Evolutionary conservation across 306 rosid genomes (phyloP), one percentile per base, ranked within the genome.

Genomic region (Fagus crenata): DNA sequence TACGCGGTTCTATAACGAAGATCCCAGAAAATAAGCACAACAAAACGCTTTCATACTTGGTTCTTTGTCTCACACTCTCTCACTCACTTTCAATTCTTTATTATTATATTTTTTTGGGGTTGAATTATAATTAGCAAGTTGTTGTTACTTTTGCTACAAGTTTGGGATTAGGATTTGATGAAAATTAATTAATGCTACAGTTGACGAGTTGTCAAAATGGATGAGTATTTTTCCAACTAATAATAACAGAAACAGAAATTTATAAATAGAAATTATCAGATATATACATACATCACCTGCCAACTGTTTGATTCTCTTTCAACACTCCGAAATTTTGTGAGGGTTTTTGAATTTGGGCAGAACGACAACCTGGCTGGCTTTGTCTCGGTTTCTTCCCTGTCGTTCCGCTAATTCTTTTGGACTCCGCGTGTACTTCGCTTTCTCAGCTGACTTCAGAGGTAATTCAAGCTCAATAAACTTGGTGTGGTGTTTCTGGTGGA

Each of bases 91-190:
- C 51, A 46, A 7, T 46, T 46, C 51, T 9, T 9, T 33, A 4
- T 18, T 13, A 31, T 43, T 43, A 6, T 5, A n/a, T n/a, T 71
- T 36, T 11, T 6, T n/a, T 15, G 1, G 18, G 64, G 15, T 17
- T 17, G 17, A 42, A 13, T 36, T 17, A 51, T 36, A 13, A 65
- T 55, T 42, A 58, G 32, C 39, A 71, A 46, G 36, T 83, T 78
- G 33, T 80, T 49, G 49, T 89, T 85, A 54, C 90, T 85, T 86
- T 78, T 6, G 32, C 80, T 60, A 40, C 91, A 84, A 82, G 90
- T 71, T 79, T 84, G 72, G 46, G 22, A 46, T 41, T 35, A 5
- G 28, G 11, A 46, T 7, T 9, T 46, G 2, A 46, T 46, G 51
- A 6, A 14, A 22, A 49, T 32, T 31, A 14, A 35, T 35, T 37